Evolutionary conservation across 2,329 filamentous ascomycete species (phyloP), one percentile per base, ranked within the genome.

Genomic region (Colletotrichum sp.): DNA sequence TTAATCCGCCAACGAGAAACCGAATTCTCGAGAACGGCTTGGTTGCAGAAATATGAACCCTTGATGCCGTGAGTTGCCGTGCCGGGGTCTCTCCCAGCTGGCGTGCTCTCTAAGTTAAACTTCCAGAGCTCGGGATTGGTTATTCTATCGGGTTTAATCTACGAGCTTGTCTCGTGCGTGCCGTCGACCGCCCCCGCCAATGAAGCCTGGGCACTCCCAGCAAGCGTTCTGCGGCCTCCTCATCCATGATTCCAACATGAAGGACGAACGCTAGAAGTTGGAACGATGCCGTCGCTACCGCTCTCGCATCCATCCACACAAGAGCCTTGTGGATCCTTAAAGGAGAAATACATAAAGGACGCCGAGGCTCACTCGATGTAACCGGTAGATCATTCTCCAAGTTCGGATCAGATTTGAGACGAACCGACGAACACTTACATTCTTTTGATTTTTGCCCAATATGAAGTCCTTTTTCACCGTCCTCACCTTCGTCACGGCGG

Each of bases 401-500:
- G 21, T 69, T 69, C 59, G 66, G 66, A 61, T 27, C 33, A 58
- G 24, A 33, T 15, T 51, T 66, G 18, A 65, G 43, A 58, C 36
- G 68, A 66, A 66, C 57, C 59, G 4, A 62, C 34, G 8, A 31
- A 11, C 55, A 29, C n/a, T 43, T n/a, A 24, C 51, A 51, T 54
- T 64, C 38, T 54, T 27, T 59, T 33, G 4, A 21, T 57, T 43
- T 21, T 15, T 33, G 21, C 16, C 15, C 12, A 47, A 15, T 2
- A 75, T 75, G 74, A 75, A 74, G 72, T 68, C 72, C 13, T 21
- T 75, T 24, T 12, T 70, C 29, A 29, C 64, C 13, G 15, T 43
- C 16, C 58, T 71, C 15, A 66, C 67, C 29, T 54, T 74, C 11
- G 34, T 69, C 59, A 57, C 72, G 27, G 64, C 61, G 43, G 76